phyloP scores from a whole-genome alignment of 129 eudicot species.

The Erigeron canadensis region DNA sequence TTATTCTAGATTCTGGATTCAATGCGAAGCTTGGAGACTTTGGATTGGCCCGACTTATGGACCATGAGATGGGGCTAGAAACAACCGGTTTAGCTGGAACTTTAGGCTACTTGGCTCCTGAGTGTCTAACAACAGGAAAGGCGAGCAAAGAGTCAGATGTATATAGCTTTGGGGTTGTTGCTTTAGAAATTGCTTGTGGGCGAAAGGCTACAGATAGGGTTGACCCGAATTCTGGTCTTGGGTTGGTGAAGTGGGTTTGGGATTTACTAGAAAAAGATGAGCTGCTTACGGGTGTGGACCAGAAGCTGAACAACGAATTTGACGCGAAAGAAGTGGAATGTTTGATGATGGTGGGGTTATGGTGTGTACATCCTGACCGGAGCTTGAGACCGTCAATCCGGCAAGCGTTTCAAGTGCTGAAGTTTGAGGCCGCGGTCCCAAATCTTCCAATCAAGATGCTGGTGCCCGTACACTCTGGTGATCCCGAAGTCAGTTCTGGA shows the following conservation, averaged over 20 bases:
- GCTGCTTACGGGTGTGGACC: conserved; percentile 40
- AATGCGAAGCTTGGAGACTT: conserved; percentile 70
- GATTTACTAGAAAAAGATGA: conserved; percentile 43
- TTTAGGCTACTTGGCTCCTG: conserved; percentile 63
- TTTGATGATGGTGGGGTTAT: conserved; percentile 56
- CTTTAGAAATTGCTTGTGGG: conserved; percentile 48
- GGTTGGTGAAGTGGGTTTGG: conserved; percentile 53
- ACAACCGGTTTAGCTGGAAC: conserved; percentile 67
- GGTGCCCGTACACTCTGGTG: conserved; percentile 30
- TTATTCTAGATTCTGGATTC: conserved; percentile 63
- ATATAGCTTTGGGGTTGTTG: conserved; percentile 60
- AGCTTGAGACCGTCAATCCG: conserved; percentile 50
- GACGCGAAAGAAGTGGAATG: conserved; percentile 42
- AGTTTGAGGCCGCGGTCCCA: conserved; percentile 48
- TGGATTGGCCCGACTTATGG: conserved; percentile 61
- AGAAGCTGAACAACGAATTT: conserved; percentile 17
- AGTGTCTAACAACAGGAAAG: conserved; percentile 44
- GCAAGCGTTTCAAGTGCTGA: conserved; percentile 57
- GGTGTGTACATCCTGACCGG: conserved; percentile 57
- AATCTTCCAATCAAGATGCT: conserved; percentile 47
- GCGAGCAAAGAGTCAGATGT: conserved; percentile 62
- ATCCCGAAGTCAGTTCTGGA: conserved; percentile 29
- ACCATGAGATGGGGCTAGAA: conserved; percentile 53
- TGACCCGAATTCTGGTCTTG: conserved; percentile 26
- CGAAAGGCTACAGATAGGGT: conserved; percentile 26